These are phyloP conservation scores for Populus euphratica DNA, from an alignment of 345 rosid genomes.

Conservation along the genomic window DNA sequence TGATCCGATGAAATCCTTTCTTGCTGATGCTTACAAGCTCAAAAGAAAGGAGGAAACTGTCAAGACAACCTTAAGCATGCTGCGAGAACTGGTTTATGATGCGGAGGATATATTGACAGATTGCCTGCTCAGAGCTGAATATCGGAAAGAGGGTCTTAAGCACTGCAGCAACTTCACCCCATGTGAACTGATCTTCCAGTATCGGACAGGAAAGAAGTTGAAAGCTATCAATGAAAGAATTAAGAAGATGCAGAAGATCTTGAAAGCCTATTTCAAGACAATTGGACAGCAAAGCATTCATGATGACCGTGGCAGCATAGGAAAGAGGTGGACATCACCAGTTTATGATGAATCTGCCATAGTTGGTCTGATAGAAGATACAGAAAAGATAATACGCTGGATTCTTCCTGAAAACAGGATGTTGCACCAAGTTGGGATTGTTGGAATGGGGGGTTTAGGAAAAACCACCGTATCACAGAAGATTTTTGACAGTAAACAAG, in stretches of 20 bases:
- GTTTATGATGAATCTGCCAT: constrained; percentile 18
- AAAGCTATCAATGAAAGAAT: neutral
- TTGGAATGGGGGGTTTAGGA: constrained; percentile 34
- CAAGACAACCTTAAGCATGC: constrained; percentile 1
- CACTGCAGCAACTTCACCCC: neutral
- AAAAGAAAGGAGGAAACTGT: constrained; percentile 5
- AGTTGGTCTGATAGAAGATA: constrained; percentile 27
- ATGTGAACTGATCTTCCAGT: neutral
- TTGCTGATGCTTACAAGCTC: constrained; percentile 6
- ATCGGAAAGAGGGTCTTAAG: neutral
- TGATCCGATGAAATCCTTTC: constrained; percentile 7
- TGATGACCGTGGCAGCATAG: neutral
- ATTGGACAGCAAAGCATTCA: neutral
- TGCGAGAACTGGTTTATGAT: neutral
- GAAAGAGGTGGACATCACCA: constrained; percentile 18
- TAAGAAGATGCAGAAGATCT: neutral
- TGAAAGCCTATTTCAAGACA: neutral
- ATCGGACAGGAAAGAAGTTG: neutral
- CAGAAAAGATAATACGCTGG: constrained; percentile 27
- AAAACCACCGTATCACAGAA: constrained; percentile 32
- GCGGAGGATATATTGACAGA: neutral
- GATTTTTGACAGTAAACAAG: constrained; percentile 13
- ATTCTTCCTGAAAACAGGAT: constrained; percentile 6
- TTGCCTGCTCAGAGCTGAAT: neutral
- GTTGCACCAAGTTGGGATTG: constrained; percentile 20